Evolutionary conservation across 805 yeast species (phyloP).

Genomic region (Saccharomycopsis babjevae): DNA sequence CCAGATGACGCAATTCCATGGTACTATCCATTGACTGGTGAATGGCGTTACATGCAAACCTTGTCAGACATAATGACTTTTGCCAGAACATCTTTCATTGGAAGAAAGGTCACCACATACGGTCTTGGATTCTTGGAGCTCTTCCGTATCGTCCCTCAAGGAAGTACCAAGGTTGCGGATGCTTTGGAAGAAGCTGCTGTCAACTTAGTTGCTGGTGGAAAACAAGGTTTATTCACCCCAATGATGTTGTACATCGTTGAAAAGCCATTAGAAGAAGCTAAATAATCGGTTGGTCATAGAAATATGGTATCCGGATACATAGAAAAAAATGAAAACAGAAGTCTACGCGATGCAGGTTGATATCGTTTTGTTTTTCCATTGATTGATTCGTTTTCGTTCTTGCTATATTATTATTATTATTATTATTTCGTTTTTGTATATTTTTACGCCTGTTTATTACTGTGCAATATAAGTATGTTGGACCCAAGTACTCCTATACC

Average conservation of each 20-base stretch:
- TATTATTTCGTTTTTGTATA: too few species aligned
- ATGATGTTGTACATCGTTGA: conserved; percentile 89
- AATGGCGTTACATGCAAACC: conserved; percentile 77
- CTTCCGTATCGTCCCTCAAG: conserved; percentile 85
- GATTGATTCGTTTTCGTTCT: too few species aligned
- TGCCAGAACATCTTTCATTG: conserved; percentile 77
- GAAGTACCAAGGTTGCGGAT: conserved; percentile 76
- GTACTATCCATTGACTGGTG: conserved; percentile 96
- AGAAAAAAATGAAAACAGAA: neutral
- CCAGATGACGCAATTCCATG: conserved; percentile 81
- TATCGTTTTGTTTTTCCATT: too few species aligned
- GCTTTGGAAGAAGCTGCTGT: conserved; percentile 97
- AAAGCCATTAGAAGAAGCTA: conserved; percentile 48
- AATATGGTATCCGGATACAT: neutral
- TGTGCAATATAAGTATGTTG: too few species aligned
- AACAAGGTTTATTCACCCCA: conserved; percentile 84
- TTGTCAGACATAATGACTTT: conserved; percentile 70
- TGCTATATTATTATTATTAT: too few species aligned
- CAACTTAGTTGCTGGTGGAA: conserved; percentile 89
- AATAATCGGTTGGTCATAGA: neutral
- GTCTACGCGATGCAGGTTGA: too few species aligned
- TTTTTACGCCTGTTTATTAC: too few species aligned
- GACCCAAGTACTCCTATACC: too few species aligned
- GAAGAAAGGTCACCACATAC: conserved; percentile 78
- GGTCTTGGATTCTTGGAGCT: conserved; percentile 75